Evolutionary conservation across 225 moss, liverwort and hornwort species (phyloP).

Genomic region (Physcomitrellopsis africana): DNA sequence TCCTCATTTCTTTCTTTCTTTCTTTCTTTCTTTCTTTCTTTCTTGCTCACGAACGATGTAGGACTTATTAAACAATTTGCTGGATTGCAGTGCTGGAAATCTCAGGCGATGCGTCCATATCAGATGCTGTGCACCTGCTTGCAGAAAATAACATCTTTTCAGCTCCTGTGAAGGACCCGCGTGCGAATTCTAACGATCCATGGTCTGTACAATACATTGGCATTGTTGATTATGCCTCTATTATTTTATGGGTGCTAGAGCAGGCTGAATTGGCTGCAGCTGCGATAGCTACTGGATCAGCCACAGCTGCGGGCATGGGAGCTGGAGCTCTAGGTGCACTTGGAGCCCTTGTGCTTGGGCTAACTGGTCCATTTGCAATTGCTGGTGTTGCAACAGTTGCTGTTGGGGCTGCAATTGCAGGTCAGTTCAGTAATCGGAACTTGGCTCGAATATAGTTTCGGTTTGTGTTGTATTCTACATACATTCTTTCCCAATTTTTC

Average conservation of each 20-base stretch:
- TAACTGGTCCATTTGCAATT: conserved; percentile 69
- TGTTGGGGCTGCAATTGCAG: conserved; percentile 70
- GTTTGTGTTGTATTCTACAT: not conserved
- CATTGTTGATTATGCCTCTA: conserved; percentile 67
- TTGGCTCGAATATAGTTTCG: not conserved
- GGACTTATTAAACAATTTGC: not conserved
- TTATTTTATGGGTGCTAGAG: conserved; percentile 73
- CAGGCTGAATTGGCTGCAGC: conserved; percentile 74
- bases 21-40: no score
- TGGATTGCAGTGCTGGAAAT: conserved; percentile 63
- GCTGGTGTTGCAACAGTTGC: conserved; percentile 69
- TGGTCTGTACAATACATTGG: conserved; percentile 65
- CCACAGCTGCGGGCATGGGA: conserved; percentile 68
- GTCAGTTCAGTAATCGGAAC: conserved; percentile 25
- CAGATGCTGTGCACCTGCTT: conserved; percentile 60
- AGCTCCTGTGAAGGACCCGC: conserved; percentile 62
- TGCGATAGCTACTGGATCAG: conserved; percentile 66
- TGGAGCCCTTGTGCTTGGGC: conserved; percentile 69
- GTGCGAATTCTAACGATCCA: conserved; percentile 40
- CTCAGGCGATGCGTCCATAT: conserved; percentile 63
- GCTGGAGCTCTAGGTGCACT: conserved; percentile 71
- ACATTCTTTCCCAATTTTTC: not conserved
- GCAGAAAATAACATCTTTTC: conserved; percentile 67
- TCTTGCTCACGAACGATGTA: not conserved
- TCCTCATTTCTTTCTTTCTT: no score